Conservation (phyloP, 2,329 filamentous ascomycete species). For the Thelonectria rubi region DNA sequence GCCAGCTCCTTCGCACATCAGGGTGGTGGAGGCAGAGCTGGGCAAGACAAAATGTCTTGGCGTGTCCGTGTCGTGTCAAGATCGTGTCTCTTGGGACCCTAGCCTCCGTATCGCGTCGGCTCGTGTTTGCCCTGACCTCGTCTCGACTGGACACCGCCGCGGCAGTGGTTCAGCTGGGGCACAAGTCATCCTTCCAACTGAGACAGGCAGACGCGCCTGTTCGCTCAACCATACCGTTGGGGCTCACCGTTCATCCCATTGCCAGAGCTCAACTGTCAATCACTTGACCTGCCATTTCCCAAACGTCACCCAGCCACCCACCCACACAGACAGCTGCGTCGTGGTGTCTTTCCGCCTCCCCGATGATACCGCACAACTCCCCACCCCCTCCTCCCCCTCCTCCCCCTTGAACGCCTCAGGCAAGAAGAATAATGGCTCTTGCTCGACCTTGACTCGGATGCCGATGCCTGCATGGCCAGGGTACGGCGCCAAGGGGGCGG, state of each 20-base stretch:
- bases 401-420: constrained; percentile 17
- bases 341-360: constrained; percentile 22
- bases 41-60: constrained; percentile 20
- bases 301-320: constrained; percentile 33
- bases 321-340: not conserved
- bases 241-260: constrained; percentile 8
- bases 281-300: constrained; percentile 28
- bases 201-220: constrained; percentile 28
- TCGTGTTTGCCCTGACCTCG: constrained; percentile 24
- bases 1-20: constrained; percentile 1
- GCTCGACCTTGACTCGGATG: constrained; percentile 33
- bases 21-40: constrained; percentile 7
- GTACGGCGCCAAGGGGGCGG: constrained; percentile 3
- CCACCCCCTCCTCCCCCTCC: constrained; percentile 16
- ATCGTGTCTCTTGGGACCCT: constrained; percentile 8
- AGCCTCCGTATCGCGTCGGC: constrained; percentile 20
- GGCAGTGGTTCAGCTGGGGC: constrained; percentile 28
- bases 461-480: constrained; percentile 12
- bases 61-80: constrained; percentile 27
- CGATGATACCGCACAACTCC: constrained; percentile 22
- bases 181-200: constrained; percentile 29
- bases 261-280: not conserved
- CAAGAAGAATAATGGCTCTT: constrained; percentile 22
- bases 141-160: constrained; percentile 7
- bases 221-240: constrained; percentile 3